phyloP scores from a whole-genome alignment of 225 moss, liverwort and hornwort species.

The Straminergon stramineum region DNA sequence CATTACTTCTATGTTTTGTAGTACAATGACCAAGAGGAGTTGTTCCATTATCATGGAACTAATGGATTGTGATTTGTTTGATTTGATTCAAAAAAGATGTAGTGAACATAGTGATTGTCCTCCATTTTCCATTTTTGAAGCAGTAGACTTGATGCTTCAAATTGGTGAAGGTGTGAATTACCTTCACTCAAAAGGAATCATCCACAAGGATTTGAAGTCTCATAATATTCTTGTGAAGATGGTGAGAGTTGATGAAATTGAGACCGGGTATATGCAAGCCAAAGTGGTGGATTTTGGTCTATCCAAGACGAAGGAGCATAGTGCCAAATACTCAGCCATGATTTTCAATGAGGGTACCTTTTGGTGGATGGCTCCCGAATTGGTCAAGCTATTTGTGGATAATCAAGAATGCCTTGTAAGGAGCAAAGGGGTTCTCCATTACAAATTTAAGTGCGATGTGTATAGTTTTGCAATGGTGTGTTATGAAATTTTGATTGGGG shows the following conservation, averaged over 20 bases:
- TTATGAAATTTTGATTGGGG: background rate
- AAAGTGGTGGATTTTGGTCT: background rate
- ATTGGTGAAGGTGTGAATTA: background rate
- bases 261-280: background rate
- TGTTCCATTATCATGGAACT: background rate
- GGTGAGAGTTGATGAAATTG: background rate
- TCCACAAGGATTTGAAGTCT: background rate
- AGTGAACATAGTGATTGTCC: fast-evolving
- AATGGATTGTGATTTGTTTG: background rate
- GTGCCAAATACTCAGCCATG: fast-evolving
- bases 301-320: fast-evolving
- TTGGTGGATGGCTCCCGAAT: background rate
- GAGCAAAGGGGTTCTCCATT: fast-evolving
- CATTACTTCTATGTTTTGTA: background rate
- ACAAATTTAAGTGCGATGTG: background rate
- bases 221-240: background rate
- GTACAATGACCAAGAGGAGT: background rate
- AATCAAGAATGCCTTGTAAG: fast-evolving
- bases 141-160: background rate
- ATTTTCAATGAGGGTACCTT: fast-evolving
- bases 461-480: background rate
- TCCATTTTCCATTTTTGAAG: background rate
- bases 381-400: fast-evolving
- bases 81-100: background rate
- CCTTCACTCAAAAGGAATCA: background rate